A percentile compares a stretch with the other conserved stretches of the same genome.
phyloP scores from a whole-genome alignment of 306 rosid species.

The Lagenaria siceraria region DNA sequence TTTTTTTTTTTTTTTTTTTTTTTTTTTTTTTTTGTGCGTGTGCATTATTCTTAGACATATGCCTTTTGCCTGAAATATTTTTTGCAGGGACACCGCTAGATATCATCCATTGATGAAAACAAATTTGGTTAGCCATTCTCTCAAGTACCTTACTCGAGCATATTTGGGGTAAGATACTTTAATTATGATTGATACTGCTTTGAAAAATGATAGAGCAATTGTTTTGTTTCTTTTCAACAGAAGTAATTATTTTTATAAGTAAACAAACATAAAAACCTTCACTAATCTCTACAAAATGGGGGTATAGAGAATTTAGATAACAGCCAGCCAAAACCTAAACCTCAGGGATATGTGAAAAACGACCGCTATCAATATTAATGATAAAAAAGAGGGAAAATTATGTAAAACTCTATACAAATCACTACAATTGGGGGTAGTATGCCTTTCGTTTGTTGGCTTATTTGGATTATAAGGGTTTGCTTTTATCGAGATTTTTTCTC shows the following conservation, averaged over 20 bases:
- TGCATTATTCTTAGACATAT: not conserved
- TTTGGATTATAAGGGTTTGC: too few relatives aligned
- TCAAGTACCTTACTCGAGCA: conserved; percentile 70
- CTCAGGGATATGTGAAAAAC: not conserved
- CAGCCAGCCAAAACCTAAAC: not conserved
- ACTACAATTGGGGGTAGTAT: not conserved
- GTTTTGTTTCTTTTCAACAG: not conserved
- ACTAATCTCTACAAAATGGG: not conserved
- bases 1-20: not conserved
- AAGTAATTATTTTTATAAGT: not conserved
- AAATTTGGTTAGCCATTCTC: conserved; percentile 65
- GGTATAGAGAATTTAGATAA: not conserved
- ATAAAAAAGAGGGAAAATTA: not conserved
- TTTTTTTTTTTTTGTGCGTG: too few relatives aligned
- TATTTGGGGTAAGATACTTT: conserved; percentile 64
- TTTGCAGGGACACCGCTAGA: conserved; percentile 72
- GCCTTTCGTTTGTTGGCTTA: not conserved
- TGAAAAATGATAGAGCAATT: not conserved
- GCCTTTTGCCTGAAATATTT: not conserved
- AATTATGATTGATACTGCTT: not conserved
- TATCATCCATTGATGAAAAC: conserved; percentile 75
- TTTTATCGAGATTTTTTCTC: too few relatives aligned
- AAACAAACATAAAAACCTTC: not conserved
- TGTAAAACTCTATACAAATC: not conserved
- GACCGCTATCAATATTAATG: not conserved